Percentiles rank a stretch among this genome's conserved stretches.
phyloP scores from a whole-genome alignment of 2,329 filamentous ascomycete genomes.

The Helotiales sp. region DNA sequence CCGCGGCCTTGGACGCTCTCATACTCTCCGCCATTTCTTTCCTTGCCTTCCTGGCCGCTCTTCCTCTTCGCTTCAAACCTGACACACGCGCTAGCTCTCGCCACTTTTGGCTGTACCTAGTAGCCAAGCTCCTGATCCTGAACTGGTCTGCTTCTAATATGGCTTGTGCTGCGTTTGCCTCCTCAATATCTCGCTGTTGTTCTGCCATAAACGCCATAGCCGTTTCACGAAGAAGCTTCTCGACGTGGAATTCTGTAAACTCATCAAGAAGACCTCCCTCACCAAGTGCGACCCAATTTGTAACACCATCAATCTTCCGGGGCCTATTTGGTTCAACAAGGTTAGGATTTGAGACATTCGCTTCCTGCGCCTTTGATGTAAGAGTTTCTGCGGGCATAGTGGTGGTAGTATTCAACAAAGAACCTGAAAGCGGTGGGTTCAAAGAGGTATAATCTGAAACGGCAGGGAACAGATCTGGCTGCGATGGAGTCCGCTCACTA shows the following conservation, averaged over 20 bases:
- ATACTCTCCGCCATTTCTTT: conserved; percentile 31
- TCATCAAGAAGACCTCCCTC: conserved; percentile 36
- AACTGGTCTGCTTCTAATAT: conserved; percentile 27
- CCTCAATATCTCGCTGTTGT: conserved; percentile 13
- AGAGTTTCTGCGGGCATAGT: not conserved
- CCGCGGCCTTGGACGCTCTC: conserved; percentile 25
- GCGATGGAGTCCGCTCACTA: not conserved
- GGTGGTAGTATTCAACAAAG: not conserved
- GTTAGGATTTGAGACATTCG: too few relatives aligned
- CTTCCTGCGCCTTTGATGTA: not conserved
- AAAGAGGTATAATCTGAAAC: not conserved
- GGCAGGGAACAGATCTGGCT: not conserved
- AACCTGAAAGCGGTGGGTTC: not conserved
- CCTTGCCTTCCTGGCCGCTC: conserved; percentile 30
- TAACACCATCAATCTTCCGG: not conserved
- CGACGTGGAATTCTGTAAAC: conserved; percentile 29
- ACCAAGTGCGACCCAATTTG: conserved; percentile 32
- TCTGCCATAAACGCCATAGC: conserved; percentile 24
- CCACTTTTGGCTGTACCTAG: conserved; percentile 34
- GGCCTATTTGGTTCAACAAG: not conserved
- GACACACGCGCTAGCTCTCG: conserved; percentile 24
- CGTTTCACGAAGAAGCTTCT: conserved; percentile 22
- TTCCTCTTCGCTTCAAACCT: conserved; percentile 31
- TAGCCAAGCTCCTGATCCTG: conserved; percentile 29
- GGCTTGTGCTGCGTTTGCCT: conserved; percentile 24